Evolutionary conservation across 2,329 filamentous ascomycete genomes (phyloP).

Genomic region (Sodiomyces alkalinus): DNA sequence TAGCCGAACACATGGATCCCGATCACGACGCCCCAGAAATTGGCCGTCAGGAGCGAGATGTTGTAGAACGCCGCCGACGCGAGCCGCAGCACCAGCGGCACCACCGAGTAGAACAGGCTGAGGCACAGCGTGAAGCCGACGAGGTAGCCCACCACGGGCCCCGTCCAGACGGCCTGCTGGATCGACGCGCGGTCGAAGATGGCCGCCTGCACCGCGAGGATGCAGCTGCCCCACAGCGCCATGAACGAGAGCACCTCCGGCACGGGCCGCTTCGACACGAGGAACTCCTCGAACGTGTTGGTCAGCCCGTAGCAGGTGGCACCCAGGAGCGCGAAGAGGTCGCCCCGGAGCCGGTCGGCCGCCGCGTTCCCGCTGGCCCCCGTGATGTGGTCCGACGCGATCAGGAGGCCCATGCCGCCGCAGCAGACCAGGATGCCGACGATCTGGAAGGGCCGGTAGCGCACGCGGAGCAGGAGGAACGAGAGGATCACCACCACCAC

Average conservation of each 20-base stretch:
- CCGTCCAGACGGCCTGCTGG: slow-evolving; percentile 46
- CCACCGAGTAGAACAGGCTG: slow-evolving; percentile 72
- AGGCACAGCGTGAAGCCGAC: slow-evolving; percentile 81
- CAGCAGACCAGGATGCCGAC: slow-evolving; percentile 79
- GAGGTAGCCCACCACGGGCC: slow-evolving; percentile 62
- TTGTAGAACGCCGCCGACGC: slow-evolving; percentile 91
- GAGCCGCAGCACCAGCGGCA: slow-evolving; percentile 78
- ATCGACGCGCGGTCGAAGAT: slow-evolving; percentile 82
- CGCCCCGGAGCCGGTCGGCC: slow-evolving; percentile 70
- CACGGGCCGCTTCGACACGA: slow-evolving; percentile 71
- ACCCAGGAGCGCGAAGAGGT: slow-evolving; percentile 79
- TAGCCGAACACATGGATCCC: slow-evolving; percentile 76
- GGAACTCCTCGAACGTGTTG: slow-evolving; percentile 90
- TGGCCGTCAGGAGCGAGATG: slow-evolving; percentile 81
- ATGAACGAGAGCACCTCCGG: slow-evolving; percentile 92
- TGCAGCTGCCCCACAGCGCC: slow-evolving; percentile 72
- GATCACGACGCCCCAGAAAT: slow-evolving; percentile 95
- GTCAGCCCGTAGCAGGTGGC: slow-evolving; percentile 82
- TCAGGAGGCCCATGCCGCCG: slow-evolving; percentile 75
- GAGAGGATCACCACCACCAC: slow-evolving; percentile 80
- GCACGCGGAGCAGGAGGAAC: slow-evolving; percentile 67
- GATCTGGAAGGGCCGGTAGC: slow-evolving; percentile 80
- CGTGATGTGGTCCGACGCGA: slow-evolving; percentile 77
- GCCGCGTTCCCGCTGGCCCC: slow-evolving; percentile 53
- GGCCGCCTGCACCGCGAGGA: slow-evolving; percentile 79